Base-by-base conservation (phyloP, 805 yeast genomes). In the Sporopachydermia lactativora region DNA sequence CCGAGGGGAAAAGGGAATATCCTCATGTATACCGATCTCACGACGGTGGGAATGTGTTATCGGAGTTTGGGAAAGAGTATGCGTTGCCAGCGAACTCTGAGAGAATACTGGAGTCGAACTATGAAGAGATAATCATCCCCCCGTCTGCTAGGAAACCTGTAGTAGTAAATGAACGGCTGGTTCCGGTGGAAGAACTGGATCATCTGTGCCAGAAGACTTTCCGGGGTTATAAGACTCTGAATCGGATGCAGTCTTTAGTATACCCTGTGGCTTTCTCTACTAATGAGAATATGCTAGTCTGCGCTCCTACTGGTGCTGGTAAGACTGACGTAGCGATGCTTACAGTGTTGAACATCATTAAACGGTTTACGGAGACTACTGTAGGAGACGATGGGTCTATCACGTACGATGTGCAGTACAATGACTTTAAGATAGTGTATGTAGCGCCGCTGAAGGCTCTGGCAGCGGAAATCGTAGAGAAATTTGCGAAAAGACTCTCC, bases 241-340 rank as follows among this genome's bases (percentile, higher is more conserved):
- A 89, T 60, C 72, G 81, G 49, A 81, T 92, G 71, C 98, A 89
- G 59, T 80, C 95, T 14, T 65, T 92, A 45, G 94, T 89, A 1
- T 92, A 68, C 49, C 95, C 95, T 0, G 84, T 88, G 11, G 97
- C 95, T 0, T 92, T 89, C 56, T 76, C 81, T 42, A 81, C 96
- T 3, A 86, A 83, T 57, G 96, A 89, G 52, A 89, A 89, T 53
- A 83, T 92, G 95, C 64, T 88, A 39, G 85, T 88, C 3, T 88
- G 96, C 73, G 96, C 96, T 0, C 96, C 96, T 1, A 88, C 96
- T 0, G 96, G 96, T 68, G 95, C 96, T 4, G 96, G 96, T 71
- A 88, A 88, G 55, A 88, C 96, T 0, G 96, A 88, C 58, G 89
- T 88, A 18, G 96, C 96, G 0, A 59, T 88, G 43, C 62, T 88